Evolutionary conservation across 1,284 basidiomycete species (phyloP), one percentile per base, ranked within the genome.

Genomic region (Marasmius tenuissimus): DNA sequence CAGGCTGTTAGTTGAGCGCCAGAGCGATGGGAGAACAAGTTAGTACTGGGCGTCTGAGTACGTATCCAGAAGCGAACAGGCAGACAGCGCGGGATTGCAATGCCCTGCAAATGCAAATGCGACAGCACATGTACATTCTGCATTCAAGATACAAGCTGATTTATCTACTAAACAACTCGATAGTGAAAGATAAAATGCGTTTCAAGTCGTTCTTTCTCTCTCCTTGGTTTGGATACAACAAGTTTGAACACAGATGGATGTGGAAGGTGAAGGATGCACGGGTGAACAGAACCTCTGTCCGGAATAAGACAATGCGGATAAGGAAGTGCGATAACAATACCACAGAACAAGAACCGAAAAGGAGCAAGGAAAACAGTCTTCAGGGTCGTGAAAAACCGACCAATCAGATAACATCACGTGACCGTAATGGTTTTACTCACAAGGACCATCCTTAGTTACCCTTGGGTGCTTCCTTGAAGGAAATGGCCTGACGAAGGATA

Each of bases 391-490:
- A 40, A n/a, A 34, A 58, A 38, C 4, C 34, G n/a, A 35, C 38
- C 39, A 54, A 59, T 49, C 50, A 61, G 51, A 55, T 39, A 48
- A 37, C 50, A 35, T 54, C 52, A 59, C 50, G 59, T 38, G 52
- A 22, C 10, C 38, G 35, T n/a, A 40, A 51, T 4, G 37, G 27
- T 38, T 22, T 52, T 33, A 55, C 42, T 18, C 35, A 56, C 45
- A 16, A 47, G 59, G 42, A 16, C 34, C 45, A 35, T 20, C n/a
- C 71, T 72, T 81, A 69, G 71, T 56, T 63, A 12, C 81, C 81
- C 78, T 87, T 88, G 67, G 91, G 89, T 62, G 91, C 89, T 77
- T 94, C 93, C 84, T 96, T 94, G 77, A 63, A 86, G 70, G 92
- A 89, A 74, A 96, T 91, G 66, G 92, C 89, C 87, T 91, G 75